Evolutionary conservation across 2,329 filamentous ascomycete genomes (phyloP), one percentile per base, ranked within the genome.

Genomic region (Furcasterigmium sp.): DNA sequence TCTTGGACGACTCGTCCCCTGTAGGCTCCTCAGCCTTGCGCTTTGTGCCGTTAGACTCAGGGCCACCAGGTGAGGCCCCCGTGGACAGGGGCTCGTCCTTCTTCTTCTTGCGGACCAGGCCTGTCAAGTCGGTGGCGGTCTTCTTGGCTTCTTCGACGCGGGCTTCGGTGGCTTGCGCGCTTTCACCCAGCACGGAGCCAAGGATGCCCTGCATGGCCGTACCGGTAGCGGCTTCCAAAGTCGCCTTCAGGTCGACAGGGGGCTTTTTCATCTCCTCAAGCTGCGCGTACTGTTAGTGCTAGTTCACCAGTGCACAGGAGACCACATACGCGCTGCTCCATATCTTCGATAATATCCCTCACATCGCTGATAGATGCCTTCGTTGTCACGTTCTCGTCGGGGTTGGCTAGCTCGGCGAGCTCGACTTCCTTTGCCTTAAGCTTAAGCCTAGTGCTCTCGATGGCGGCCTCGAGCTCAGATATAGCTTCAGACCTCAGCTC

Each of bases 261-360:
- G 82, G 78, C 44, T 75, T 76, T 45, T 78, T 78, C 26, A 91
- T 74, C 44, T 93, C 87, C 35, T 75, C 66, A 26, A 91, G 78
- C 74, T 85, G 51, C 34, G 41, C 46, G 32, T 6, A 3, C 13
- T 36, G n/a, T 41, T 10, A 39, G 45, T 14, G 30, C 5, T 13
- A 14, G 5, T 11, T 17, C 10, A 1, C 30, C 21, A 34, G 37
- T 9, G 2, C 15, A 26, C 18, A 13, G 5, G 26, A n/a, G 14
- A 25, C 77, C 64, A 26, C 23, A 26, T 67, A 86, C 80, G 51
- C 86, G 73, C 59, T 84, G 78, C 65, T 89, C 82, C 79, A 93
- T 87, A 52, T 93, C 87, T 42, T 76, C 75, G 38, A 91, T 75
- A 51, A 93, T 80, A 47, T 90, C 84, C 64, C 86, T 87, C 51